Conservation (phyloP, 192 early-diverging fungal species). For the Backusella tarrabulga region DNA sequence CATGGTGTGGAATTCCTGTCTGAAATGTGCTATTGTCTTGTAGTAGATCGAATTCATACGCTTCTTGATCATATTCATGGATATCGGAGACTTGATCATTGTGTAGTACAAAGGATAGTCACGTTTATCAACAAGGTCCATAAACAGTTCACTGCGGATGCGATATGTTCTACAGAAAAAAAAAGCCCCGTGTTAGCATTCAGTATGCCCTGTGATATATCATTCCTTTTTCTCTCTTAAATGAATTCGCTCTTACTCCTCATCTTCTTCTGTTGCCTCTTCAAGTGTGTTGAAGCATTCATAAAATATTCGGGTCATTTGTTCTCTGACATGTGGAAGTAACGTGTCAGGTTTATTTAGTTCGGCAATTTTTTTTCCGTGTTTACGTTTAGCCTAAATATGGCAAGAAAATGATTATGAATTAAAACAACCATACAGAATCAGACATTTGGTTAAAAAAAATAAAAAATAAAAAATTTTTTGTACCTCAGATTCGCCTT, state of each 20-base stretch:
- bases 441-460: neutral
- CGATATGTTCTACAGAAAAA: constrained; percentile 41
- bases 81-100: constrained; percentile 84
- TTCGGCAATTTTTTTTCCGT: constrained; percentile 20
- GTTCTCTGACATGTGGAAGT: constrained; percentile 47
- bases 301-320: constrained; percentile 58
- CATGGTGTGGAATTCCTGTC: constrained; percentile 86
- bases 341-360: constrained; percentile 44
- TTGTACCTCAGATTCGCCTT: constrained; percentile 7
- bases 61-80: constrained; percentile 83
- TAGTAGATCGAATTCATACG: constrained; percentile 75
- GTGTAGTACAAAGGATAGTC: constrained; percentile 91
- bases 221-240: neutral
- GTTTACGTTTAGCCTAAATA: constrained; percentile 12
- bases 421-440: neutral
- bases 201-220: neutral
- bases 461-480: neutral
- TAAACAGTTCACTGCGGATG: constrained; percentile 73
- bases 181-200: neutral
- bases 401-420: neutral
- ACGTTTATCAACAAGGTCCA: constrained; percentile 65
- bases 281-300: constrained; percentile 62
- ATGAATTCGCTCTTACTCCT: constrained; percentile 28
- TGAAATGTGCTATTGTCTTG: constrained; percentile 60
- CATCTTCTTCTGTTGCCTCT: constrained; percentile 46